Percentiles rank a stretch among this genome's conserved stretches.
These are phyloP conservation scores for Penicillium lividum DNA, from an alignment of 495 filamentous ascomycete species.

Conservation along the genomic window DNA sequence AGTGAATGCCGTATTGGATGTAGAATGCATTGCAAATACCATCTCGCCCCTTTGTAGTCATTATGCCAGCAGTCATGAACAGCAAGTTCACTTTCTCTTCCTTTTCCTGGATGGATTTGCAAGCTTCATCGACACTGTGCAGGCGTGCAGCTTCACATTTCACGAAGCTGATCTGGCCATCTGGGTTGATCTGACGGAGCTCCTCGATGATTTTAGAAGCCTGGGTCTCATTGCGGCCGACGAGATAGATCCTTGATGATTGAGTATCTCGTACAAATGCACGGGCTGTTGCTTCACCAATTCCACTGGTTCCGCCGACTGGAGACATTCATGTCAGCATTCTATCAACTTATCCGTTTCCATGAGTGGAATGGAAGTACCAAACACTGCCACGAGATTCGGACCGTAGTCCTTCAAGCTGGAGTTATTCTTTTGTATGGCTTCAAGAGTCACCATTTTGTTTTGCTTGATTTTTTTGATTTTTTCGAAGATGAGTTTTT, in stretches of 20 bases:
- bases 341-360: not conserved
- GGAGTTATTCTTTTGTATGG: constrained; percentile 43
- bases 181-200: constrained; percentile 38
- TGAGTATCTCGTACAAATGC: constrained; percentile 53
- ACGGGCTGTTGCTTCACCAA: constrained; percentile 60
- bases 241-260: constrained; percentile 48
- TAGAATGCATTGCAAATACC: constrained; percentile 17
- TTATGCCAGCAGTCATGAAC: constrained; percentile 42
- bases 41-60: constrained; percentile 33
- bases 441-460: constrained; percentile 46
- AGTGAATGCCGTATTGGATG: constrained; percentile 5
- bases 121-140: constrained; percentile 59
- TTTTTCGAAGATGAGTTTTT: not conserved
- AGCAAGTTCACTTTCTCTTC: constrained; percentile 63
- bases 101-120: constrained; percentile 51
- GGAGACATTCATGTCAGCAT: constrained; percentile 13
- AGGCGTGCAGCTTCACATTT: constrained; percentile 57
- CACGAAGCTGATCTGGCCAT: constrained; percentile 47
- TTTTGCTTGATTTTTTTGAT: not conserved
- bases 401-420: constrained; percentile 43
- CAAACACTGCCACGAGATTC: constrained; percentile 55
- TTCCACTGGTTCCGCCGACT: constrained; percentile 67
- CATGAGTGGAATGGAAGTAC: constrained; percentile 24
- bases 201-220: constrained; percentile 42
- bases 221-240: constrained; percentile 45